Percentiles rank a stretch among this genome's conserved stretches.
These are phyloP conservation scores for Acanthamoeba rhysodes DNA, from an alignment of 208 protist species.

Conservation along the genomic window DNA sequence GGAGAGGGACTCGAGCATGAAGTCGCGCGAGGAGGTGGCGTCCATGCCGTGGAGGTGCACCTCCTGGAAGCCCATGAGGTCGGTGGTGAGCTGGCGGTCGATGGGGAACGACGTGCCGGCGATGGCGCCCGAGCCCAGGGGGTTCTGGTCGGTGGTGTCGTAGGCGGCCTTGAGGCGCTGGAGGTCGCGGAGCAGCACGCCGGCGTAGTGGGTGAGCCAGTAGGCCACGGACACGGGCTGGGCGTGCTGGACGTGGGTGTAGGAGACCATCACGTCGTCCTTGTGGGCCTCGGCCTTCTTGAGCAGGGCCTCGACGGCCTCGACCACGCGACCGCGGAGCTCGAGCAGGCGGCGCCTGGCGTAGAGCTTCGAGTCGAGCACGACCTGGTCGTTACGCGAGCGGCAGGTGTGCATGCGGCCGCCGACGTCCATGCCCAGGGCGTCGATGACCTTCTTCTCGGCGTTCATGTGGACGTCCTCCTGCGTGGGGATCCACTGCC, in stretches of 20 bases:
- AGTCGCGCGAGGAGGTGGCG: slow-evolving; percentile 86
- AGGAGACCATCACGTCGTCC: slow-evolving; percentile 49
- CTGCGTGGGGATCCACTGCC: slow-evolving; percentile 42
- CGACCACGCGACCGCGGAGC: background rate
- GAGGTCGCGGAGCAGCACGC: slow-evolving; percentile 64
- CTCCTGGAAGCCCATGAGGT: slow-evolving; percentile 88
- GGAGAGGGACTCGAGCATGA: slow-evolving; percentile 89
- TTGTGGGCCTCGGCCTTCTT: background rate
- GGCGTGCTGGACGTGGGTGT: slow-evolving; percentile 67
- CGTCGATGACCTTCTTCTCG: slow-evolving; percentile 63
- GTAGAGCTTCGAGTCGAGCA: slow-evolving; percentile 62
- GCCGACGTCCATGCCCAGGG: slow-evolving; percentile 46
- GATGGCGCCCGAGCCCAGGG: slow-evolving; percentile 84
- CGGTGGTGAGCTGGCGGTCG: slow-evolving; percentile 85
- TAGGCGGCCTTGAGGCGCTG: slow-evolving; percentile 60
- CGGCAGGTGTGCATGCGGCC: slow-evolving; percentile 69
- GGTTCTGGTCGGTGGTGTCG: slow-evolving; percentile 64
- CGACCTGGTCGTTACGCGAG: slow-evolving; percentile 70
- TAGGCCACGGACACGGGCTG: slow-evolving; percentile 67
- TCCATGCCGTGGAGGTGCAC: slow-evolving; percentile 79
- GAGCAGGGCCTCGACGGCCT: slow-evolving; percentile 26
- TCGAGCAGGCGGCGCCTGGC: slow-evolving; percentile 16
- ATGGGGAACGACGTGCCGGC: slow-evolving; percentile 90
- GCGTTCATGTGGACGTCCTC: slow-evolving; percentile 77
- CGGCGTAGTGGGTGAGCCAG: slow-evolving; percentile 67